These are phyloP conservation scores for Chlamydomonas sphaeroides DNA, from an alignment of 139 green algal genomes.

Conservation along the genomic window DNA sequence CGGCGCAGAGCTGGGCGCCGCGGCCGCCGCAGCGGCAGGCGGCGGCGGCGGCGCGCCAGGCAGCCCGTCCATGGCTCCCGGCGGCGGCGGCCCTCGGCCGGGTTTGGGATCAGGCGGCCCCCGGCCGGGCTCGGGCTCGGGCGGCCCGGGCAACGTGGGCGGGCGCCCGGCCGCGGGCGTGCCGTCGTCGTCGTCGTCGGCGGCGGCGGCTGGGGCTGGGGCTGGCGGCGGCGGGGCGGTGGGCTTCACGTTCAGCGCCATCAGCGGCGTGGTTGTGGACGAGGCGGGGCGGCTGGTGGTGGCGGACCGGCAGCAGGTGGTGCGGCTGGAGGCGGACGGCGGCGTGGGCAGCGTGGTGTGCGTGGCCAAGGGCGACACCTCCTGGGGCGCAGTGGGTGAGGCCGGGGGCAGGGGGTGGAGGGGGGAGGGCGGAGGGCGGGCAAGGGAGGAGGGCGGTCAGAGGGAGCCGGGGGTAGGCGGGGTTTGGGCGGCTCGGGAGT, in stretches of 20 bases:
- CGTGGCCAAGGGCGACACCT: constrained; percentile 24
- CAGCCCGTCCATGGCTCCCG: not conserved
- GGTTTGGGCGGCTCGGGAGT: too few species aligned
- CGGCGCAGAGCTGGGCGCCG: not conserved
- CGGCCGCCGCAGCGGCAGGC: not conserved
- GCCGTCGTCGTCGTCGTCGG: too few species aligned
- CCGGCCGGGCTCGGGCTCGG: not conserved
- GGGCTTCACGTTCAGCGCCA: not conserved
- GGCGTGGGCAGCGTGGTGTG: not conserved
- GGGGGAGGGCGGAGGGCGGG: not conserved
- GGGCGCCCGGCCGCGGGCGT: too few species aligned
- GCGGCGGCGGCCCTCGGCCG: not conserved
- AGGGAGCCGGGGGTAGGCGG: not conserved
- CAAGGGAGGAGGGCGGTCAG: not conserved
- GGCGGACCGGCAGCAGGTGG: constrained; percentile 22
- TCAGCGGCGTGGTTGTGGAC: constrained; percentile 14
- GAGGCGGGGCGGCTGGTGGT: not conserved
- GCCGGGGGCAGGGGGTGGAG: not conserved
- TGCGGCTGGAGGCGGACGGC: constrained; percentile 8
- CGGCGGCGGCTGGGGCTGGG: not conserved
- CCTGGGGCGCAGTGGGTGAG: constrained; percentile 15
- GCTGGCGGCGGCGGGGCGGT: not conserved
- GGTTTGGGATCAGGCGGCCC: too few species aligned
- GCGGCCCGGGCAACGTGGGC: not conserved
- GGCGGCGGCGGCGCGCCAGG: not conserved